Evolutionary conservation across 306 rosid species (phyloP), one percentile per base, ranked within the genome.

Genomic region (Pterocarpus santalinus): DNA sequence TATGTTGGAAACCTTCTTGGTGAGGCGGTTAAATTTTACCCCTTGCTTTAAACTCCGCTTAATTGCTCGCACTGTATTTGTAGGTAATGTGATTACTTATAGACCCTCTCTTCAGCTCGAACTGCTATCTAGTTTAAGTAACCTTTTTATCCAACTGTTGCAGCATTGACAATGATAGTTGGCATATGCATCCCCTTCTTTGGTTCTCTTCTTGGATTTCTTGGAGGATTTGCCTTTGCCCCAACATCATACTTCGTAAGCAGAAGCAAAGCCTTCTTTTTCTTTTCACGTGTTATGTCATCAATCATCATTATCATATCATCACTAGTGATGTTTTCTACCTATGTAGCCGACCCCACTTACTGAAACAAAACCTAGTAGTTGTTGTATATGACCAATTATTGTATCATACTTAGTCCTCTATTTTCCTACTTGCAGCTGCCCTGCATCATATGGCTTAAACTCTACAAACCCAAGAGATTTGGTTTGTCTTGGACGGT

Each of bases 221-320:
- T 94, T 3, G 98, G 95, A 66, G 98, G 98, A 55, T 89, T 94
- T 70, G 98, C 93, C 74, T 91, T 94, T 75, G 94, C 97, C 75
- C 98, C 98, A 58, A 88, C 97, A 36, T 85, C 98, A 36, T 94
- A 91, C 84, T 94, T 75, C 5, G 97, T 94, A 86, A 92, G 92
- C 16, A 82, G 75, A 72, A 43, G 1, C 32, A 51, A 49, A 4
- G 5, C 12, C 17, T 12, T 76, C 8, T 34, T 2, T 13, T 7
- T 13, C 1, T 55, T 17, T 16, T 2, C 32, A 69, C 4, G 35
- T 64, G 9, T 64, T 5, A 5, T 35, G 15, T 14, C 13, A 36
- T 65, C 44, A 4, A 56, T 56, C 5, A 35, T 63, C 10, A 65
- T 65, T 7, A 43, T 43, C 28, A 43, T 43, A 43, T 43, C 8